Conservation (phyloP, 2,329 filamentous ascomycete genomes). For the Xylaria sp. region DNA sequence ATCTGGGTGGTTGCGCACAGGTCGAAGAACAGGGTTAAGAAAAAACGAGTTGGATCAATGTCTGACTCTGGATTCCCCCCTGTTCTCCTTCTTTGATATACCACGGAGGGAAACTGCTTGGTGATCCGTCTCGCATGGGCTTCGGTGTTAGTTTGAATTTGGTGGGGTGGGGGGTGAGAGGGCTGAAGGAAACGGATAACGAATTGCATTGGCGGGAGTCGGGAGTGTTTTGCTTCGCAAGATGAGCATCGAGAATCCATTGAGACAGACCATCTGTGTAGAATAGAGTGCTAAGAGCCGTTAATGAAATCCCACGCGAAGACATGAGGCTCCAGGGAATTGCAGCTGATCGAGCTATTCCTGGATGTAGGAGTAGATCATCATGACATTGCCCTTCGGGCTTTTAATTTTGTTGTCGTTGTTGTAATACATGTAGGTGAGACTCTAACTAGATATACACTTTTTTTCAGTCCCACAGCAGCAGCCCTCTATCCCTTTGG, state of each 20-base stretch:
- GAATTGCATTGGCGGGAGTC: slow-evolving; percentile 17
- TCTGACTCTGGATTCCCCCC: neutral
- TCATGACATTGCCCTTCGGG: neutral
- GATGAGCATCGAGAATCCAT: neutral
- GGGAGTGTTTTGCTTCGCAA: slow-evolving; percentile 21
- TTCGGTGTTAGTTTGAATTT: neutral
- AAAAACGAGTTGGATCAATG: neutral
- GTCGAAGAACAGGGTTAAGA: neutral
- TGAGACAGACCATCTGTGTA: neutral
- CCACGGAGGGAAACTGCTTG: neutral
- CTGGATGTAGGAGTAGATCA: neutral
- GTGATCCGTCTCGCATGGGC: neutral
- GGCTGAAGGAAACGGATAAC: neutral
- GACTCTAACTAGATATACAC: slow-evolving; percentile 10
- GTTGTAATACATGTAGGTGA: slow-evolving; percentile 7
- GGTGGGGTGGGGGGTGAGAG: neutral
- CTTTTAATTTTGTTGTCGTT: neutral
- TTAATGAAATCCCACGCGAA: neutral
- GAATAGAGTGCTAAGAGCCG: neutral
- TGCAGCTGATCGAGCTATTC: neutral
- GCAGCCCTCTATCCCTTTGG: neutral
- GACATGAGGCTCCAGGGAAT: neutral
- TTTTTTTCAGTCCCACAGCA: neutral
- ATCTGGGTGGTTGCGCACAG: neutral
- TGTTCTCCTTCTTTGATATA: neutral